Base-by-base conservation (phyloP, 305 asterid genomes). In the Petunia hybrid region DNA sequence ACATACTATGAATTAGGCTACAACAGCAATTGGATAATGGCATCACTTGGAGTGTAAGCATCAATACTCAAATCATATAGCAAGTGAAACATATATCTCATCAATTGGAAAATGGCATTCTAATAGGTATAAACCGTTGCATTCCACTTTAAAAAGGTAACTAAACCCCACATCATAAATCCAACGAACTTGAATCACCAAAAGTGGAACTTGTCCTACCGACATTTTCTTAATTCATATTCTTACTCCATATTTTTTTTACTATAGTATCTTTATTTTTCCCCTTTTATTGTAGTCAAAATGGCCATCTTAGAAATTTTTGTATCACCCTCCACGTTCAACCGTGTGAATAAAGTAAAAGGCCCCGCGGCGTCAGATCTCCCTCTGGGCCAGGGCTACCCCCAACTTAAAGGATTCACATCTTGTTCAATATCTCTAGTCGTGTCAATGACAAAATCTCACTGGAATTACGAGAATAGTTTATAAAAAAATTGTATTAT, bases 121-220 rank as follows among this genome's bases (percentile, higher is more conserved):
- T 35, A 43, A 16, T 3, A 12, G 43, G 40, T 68, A 68, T 68
- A 43, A 43, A 68, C 76, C 57, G 43, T 8, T 42, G 38, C 56
- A 39, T 43, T 43, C 40, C 76, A 68, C 76, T 8, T 42, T 8
- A 68, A 42, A 48, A 48, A 48, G 55, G 55, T 8, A 0, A 48
- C 9, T 12, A 8, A 48, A 48, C 2, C 55, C 55, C 12, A 46
- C 13, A 46, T 46, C 55, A 46, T 46, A 43, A 69, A 69, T 69
- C 14, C 1, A 41, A 66, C 14, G 56, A 42, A 69, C 59, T 16
- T 4, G 59, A 45, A 45, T 69, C 76, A 69, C 76, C 38, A 45
- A 45, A 45, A 16, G 10, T 69, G 59, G 77, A 4, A 22, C 59
- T 69, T 69, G 10, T 69, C 59, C 77, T 16, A 69, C 76, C 59